phyloP scores from a whole-genome alignment of 1,284 basidiomycete genomes.

The Inonotus obliquus region DNA sequence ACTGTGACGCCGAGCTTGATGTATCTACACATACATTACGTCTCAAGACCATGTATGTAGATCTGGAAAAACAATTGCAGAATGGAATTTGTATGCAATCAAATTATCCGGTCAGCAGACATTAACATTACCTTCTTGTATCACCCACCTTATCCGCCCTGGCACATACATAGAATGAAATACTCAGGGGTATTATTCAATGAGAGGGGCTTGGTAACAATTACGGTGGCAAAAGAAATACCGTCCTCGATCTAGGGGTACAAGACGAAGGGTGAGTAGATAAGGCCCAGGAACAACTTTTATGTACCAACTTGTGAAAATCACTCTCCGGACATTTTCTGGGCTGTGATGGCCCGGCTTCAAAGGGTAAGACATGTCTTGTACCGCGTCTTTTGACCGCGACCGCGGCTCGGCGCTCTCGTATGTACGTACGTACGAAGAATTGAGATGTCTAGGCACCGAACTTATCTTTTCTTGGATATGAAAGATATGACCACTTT shows the following conservation, averaged over 20 bases:
- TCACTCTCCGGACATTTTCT: neutral
- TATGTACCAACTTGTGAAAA: neutral
- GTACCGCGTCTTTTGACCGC: neutral
- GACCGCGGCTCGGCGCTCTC: neutral
- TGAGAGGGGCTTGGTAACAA: neutral
- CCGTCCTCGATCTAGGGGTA: neutral
- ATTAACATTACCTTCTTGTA: neutral
- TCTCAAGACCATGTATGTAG: neutral
- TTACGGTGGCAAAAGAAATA: neutral
- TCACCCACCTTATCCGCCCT: neutral
- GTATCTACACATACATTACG: neutral
- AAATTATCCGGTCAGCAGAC: neutral
- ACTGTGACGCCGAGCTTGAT: neutral
- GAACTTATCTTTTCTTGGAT: neutral
- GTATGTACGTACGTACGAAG: neutral
- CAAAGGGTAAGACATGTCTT: slow-evolving; percentile 1
- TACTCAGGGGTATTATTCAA: neutral
- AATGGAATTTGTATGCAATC: neutral
- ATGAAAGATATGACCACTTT: neutral
- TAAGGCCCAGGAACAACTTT: slow-evolving; percentile 1
- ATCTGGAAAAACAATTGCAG: neutral
- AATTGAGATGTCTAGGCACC: slow-evolving; percentile 1
- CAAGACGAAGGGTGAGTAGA: neutral
- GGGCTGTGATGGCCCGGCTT: neutral
- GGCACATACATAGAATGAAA: neutral